Conservation (phyloP, 1,139 yeast species). For the Kazachstania sp. region DNA sequence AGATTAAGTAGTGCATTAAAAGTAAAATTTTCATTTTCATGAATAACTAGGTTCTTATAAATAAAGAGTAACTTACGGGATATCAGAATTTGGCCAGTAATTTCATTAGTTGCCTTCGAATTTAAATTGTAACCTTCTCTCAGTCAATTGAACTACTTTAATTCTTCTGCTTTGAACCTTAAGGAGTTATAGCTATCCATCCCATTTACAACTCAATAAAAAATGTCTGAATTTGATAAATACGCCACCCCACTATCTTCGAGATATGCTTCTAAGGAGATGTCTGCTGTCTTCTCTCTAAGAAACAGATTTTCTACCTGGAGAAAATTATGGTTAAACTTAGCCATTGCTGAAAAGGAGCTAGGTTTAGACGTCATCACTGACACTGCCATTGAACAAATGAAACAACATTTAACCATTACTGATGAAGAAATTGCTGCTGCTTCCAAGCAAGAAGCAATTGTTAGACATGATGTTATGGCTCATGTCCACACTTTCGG, state of each 20-base stretch:
- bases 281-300: constrained; percentile 85
- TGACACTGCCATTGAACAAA: constrained; percentile 84
- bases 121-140: too few species aligned
- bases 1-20: too few species aligned
- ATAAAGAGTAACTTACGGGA: too few species aligned
- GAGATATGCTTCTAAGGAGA: constrained; percentile 95
- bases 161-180: too few species aligned
- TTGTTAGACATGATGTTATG: constrained; percentile 98
- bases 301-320: constrained; percentile 95
- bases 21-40: too few species aligned
- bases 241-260: constrained; percentile 91
- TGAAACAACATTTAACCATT: constrained; percentile 67
- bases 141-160: too few species aligned
- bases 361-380: constrained; percentile 77
- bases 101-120: too few species aligned
- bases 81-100: too few species aligned
- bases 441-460: constrained; percentile 91
- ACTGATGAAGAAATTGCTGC: constrained; percentile 87
- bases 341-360: constrained; percentile 93
- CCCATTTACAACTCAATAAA: background rate
- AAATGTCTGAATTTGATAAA: constrained; percentile 50
- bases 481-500: constrained; percentile 98
- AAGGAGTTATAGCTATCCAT: too few species aligned
- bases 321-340: constrained; percentile 94
- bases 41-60: too few species aligned